These are phyloP conservation scores for Albizia julibrissin DNA, from an alignment of 306 rosid genomes.

Conservation along the genomic window DNA sequence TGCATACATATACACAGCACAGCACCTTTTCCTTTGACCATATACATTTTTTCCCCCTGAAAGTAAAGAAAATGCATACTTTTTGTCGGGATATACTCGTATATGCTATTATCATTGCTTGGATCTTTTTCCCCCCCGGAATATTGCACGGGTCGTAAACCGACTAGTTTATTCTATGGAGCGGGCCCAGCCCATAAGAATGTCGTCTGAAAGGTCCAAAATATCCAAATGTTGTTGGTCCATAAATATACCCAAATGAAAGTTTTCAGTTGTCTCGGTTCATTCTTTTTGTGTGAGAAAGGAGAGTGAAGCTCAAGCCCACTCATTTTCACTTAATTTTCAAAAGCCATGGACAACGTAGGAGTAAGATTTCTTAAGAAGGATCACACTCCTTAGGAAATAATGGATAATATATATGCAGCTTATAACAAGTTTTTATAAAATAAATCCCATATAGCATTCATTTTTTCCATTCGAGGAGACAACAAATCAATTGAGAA, in stretches of 20 bases:
- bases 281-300: no score
- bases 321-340: not conserved
- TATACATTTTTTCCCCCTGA: no score
- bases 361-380: not conserved
- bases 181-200: not conserved
- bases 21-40: no score
- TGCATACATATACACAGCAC: no score
- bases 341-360: no score
- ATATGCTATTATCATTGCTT: no score
- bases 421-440: not conserved
- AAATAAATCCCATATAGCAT: not conserved
- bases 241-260: no score
- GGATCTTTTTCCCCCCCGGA: no score
- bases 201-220: not conserved
- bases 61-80: no score
- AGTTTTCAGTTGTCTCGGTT: not conserved
- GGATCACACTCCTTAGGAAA: not conserved
- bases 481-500: not conserved
- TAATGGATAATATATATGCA: not conserved
- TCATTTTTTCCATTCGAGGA: not conserved
- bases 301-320: not conserved
- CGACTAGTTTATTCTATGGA: not conserved
- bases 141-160: no score
- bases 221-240: no score
- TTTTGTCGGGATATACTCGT: no score